Percentiles rank a stretch among this genome's conserved stretches.
phyloP scores from a whole-genome alignment of 257 asterid genomes.

The Solanum sparsipilum region DNA sequence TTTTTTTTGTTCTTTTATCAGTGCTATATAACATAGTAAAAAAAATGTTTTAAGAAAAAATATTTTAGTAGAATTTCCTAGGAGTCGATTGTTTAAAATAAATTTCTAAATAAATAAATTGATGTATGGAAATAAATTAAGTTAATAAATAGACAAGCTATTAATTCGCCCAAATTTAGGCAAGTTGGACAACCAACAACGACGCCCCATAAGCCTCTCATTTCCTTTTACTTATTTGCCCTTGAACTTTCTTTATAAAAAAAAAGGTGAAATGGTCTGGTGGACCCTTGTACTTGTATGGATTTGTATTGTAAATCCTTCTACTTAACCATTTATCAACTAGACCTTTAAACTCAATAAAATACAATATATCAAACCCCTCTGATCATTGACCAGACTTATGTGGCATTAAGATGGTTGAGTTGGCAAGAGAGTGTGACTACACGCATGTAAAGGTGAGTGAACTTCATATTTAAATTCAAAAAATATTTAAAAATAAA shows the following conservation, averaged over 20 bases:
- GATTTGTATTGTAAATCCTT: too few species aligned
- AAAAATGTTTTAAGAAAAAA: neutral
- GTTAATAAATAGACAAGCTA: neutral
- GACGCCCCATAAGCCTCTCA: neutral
- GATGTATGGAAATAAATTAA: neutral
- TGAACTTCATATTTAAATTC: too few species aligned
- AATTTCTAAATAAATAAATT: neutral
- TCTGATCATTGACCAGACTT: too few species aligned
- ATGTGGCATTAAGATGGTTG: too few species aligned
- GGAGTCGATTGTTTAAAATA: neutral
- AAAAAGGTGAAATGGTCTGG: too few species aligned
- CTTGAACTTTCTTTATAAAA: neutral
- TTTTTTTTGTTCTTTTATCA: neutral
- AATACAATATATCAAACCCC: too few species aligned
- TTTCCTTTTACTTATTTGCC: neutral
- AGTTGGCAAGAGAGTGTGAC: too few species aligned
- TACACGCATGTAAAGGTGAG: too few species aligned
- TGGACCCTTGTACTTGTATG: too few species aligned
- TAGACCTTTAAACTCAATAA: too few species aligned
- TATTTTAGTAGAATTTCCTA: neutral
- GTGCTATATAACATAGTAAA: neutral
- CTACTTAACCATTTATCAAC: too few species aligned
- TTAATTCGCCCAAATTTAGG: neutral
- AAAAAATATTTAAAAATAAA: too few species aligned
- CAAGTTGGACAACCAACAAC: neutral